phyloP scores from a whole-genome alignment of 2,329 filamentous ascomycete species.

The Ploettnerulaceae sp. region DNA sequence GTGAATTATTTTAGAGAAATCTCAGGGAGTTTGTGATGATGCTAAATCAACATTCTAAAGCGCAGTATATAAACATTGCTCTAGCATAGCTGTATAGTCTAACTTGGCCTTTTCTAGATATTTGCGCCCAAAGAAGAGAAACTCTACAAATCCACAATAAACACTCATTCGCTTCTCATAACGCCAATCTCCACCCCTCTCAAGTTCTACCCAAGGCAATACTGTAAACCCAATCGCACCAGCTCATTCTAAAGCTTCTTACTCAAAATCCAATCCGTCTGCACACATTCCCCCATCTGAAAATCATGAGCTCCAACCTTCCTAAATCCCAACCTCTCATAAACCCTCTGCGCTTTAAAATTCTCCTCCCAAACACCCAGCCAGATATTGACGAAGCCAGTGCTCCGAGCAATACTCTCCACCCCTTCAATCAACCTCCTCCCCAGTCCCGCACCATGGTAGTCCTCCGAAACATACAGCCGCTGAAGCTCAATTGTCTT shows the following conservation, averaged over 20 bases:
- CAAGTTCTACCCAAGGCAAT: not conserved
- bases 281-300: constrained; percentile 37
- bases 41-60: too few relatives aligned
- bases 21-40: too few relatives aligned
- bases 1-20: too few relatives aligned
- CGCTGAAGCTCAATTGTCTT: constrained; percentile 40
- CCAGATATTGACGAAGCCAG: constrained; percentile 39
- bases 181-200: not conserved
- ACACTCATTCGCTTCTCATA: not conserved
- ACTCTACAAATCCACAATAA: not conserved
- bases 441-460: constrained; percentile 39
- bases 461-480: constrained; percentile 37
- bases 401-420: constrained; percentile 35
- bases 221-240: not conserved
- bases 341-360: constrained; percentile 36
- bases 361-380: constrained; percentile 47
- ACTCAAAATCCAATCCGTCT: constrained; percentile 41
- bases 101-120: not conserved
- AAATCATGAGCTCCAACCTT: constrained; percentile 41
- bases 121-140: not conserved
- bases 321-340: constrained; percentile 39
- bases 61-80: too few relatives aligned
- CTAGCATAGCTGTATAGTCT: not conserved
- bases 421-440: constrained; percentile 31
- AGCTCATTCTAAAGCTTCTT: constrained; percentile 33